phyloP scores from a whole-genome alignment of 352 stramenopile genomes.

The Thraustochytrium sp. region DNA sequence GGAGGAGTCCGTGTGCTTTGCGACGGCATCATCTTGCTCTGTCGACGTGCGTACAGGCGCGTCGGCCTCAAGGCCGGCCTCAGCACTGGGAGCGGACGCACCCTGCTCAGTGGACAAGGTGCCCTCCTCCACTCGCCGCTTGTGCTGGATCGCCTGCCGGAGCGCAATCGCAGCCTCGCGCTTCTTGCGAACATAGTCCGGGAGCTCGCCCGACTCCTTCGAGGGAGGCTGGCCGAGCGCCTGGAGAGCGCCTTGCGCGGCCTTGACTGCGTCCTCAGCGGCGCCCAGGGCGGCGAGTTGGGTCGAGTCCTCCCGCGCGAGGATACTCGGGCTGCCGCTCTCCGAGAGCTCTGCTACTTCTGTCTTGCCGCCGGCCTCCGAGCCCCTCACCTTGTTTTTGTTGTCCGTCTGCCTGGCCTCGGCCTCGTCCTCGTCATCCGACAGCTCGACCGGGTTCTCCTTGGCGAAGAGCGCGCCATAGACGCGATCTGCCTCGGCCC shows the following conservation, averaged over 20 bases:
- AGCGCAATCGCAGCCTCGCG: neutral
- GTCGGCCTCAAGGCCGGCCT: too few relatives aligned
- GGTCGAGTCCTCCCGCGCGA: too few relatives aligned
- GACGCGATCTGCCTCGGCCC: neutral
- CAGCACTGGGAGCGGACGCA: too few relatives aligned
- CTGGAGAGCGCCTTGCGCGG: neutral
- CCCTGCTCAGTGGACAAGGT: too few relatives aligned
- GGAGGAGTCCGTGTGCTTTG: too few relatives aligned
- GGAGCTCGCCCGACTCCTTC: neutral
- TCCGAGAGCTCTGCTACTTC: too few relatives aligned
- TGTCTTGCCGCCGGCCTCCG: too few relatives aligned
- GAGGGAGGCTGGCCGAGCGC: neutral
- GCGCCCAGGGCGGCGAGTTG: neutral
- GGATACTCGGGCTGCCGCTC: too few relatives aligned
- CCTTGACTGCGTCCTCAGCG: neutral
- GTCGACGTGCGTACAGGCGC: too few relatives aligned
- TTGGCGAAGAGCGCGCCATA: neutral
- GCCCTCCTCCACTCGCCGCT: too few relatives aligned
- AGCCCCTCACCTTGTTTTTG: neutral
- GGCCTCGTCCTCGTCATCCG: neutral
- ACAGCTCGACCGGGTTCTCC: neutral
- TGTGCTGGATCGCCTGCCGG: neutral
- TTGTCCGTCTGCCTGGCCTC: neutral
- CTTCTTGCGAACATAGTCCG: constrained; percentile 1
- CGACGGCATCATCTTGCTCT: too few relatives aligned